Percentiles rank a stretch among this genome's conserved stretches.
These are phyloP conservation scores for Lasiosphaeriaceae sp. DNA, from an alignment of 495 filamentous ascomycete species.

Conservation along the genomic window DNA sequence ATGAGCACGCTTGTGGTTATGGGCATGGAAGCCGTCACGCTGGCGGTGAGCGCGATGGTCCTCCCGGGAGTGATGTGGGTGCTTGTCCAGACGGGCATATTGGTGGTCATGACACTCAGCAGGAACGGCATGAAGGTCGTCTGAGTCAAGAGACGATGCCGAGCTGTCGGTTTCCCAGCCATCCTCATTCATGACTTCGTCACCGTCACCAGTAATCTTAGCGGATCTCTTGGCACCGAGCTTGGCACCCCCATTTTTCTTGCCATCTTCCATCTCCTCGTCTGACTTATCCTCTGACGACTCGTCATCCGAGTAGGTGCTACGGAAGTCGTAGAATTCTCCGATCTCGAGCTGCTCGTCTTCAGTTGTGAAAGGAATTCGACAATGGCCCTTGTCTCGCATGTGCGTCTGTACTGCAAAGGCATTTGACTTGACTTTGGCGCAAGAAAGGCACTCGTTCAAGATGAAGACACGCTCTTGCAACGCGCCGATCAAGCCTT, in stretches of 20 bases:
- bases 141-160: constrained; percentile 74
- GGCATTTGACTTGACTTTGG: constrained; percentile 66
- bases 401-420: constrained; percentile 88
- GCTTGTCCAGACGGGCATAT: constrained; percentile 56
- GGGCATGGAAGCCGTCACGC: constrained; percentile 69
- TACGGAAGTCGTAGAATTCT: constrained; percentile 96
- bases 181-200: constrained; percentile 32
- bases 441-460: constrained; percentile 74
- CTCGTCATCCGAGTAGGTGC: constrained; percentile 77
- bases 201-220: constrained; percentile 45
- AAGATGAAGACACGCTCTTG: constrained; percentile 74
- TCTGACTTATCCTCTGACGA: constrained; percentile 69
- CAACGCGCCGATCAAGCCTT: constrained; percentile 70
- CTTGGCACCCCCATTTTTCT: constrained; percentile 55
- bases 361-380: constrained; percentile 86
- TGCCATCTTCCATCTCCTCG: constrained; percentile 49
- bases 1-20: constrained; percentile 58
- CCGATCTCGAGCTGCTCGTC: constrained; percentile 92
- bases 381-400: constrained; percentile 94
- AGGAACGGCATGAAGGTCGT: constrained; percentile 68
- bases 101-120: constrained; percentile 59
- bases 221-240: constrained; percentile 47
- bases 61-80: constrained; percentile 62
- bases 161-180: constrained; percentile 89
- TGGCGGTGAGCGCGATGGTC: constrained; percentile 63